Evolutionary conservation across 768 basidiomycete species (phyloP), one percentile per base, ranked within the genome.

Genomic region (Russula abietina): DNA sequence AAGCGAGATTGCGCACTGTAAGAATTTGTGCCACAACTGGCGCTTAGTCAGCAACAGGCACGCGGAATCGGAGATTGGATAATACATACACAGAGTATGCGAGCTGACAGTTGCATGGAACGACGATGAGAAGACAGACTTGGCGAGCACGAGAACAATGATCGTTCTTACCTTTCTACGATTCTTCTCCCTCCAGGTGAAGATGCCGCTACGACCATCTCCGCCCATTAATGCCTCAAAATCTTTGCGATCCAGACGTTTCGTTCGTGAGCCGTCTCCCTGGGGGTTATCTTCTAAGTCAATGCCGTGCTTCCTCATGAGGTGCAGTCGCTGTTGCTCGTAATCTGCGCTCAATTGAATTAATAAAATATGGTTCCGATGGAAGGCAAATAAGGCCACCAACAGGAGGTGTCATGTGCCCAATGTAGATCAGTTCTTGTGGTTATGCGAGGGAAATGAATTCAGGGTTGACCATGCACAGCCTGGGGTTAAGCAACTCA

Each of bases 161-260:
- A 46, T 69, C 24, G 14, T 26, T n/a, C 79, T 74, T 70, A 95
- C 86, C 84, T 93, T 93, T 75, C 90, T 83, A 68, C 94, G 79
- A 72, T 96, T 88, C 78, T 89, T 91, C 72, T 98, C 96, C 65
- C 95, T 80, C 93, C 93, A 98, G 51, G 95, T 98, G 73, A 98
- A 91, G 64, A 98, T 77, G 26, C 92, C 91, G 56, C 85, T 83
- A 71, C 87, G 81, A 2, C 89, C 92, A 67, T 90, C 84, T 45
- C 87, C 83, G 61, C 90, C 89, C 89, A 93, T 90, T 66, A 92
- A 79, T 62, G 81, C 75, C 75, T 94, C 93, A 51, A 94, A 79
- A 66, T 94, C 89, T 73, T 85, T 86, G 69, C 81, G 86, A 71
- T 88, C 83, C 82, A 96, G 81, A 57, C 84, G 87, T 73, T 81